Percentiles rank a stretch among this genome's conserved stretches.
These are phyloP conservation scores for Leptographium wingfieldii DNA, from an alignment of 2,329 filamentous ascomycete species.

Conservation along the genomic window DNA sequence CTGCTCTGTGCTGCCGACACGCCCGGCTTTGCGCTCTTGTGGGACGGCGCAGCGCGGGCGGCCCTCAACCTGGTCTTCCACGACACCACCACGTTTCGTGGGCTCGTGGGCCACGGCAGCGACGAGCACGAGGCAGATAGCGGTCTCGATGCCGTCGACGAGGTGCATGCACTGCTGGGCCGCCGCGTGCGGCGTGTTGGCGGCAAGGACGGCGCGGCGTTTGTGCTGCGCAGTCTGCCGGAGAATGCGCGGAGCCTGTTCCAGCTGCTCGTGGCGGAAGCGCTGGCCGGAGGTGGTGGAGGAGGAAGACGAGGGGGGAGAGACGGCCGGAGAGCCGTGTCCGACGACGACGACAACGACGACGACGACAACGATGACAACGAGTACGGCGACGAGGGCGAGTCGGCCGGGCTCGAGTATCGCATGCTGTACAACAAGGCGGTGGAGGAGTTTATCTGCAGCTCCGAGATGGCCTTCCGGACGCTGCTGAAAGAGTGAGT, in stretches of 20 bases:
- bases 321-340: constrained; percentile 62
- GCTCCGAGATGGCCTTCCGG: constrained; percentile 89
- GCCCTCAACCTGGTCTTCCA: constrained; percentile 83
- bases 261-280: constrained; percentile 70
- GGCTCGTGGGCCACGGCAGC: constrained; percentile 32
- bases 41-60: constrained; percentile 76
- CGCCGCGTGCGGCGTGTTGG: constrained; percentile 67
- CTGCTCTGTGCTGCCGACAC: constrained; percentile 77
- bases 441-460: constrained; percentile 92
- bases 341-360: constrained; percentile 47
- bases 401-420: constrained; percentile 71
- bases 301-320: constrained; percentile 14
- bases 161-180: constrained; percentile 77
- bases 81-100: constrained; percentile 80
- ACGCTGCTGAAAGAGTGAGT: constrained; percentile 82
- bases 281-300: constrained; percentile 58
- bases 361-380: constrained; percentile 93
- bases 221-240: constrained; percentile 78
- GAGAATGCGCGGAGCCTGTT: constrained; percentile 88
- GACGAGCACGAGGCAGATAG: constrained; percentile 44
- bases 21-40: constrained; percentile 75
- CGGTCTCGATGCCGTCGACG: constrained; percentile 63
- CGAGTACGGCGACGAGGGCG: constrained; percentile 30
- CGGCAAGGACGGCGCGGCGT: constrained; percentile 82
- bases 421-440: constrained; percentile 88